These are phyloP conservation scores for Cenchrus purpureus DNA, from an alignment of 176 grass and related monocot genomes.

Conservation along the genomic window DNA sequence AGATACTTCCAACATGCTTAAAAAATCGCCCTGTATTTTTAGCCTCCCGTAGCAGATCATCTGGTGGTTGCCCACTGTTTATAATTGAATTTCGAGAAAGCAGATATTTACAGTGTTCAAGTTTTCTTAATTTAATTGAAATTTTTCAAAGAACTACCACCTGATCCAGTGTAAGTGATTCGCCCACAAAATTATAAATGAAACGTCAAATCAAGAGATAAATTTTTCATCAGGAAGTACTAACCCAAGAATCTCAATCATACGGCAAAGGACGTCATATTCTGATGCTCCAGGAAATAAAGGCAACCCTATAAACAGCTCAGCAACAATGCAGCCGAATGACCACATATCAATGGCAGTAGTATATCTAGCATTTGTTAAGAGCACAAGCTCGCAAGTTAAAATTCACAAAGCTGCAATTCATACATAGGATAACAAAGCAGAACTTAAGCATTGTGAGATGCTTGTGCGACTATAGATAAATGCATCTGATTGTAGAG, in stretches of 20 bases:
- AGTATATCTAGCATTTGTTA: constrained; percentile 87
- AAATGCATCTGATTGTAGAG: constrained; percentile 23
- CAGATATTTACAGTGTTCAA: constrained; percentile 16
- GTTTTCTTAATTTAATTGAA: constrained; percentile 38
- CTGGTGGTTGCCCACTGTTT: constrained; percentile 83
- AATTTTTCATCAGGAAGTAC: constrained; percentile 35
- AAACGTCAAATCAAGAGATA: constrained; percentile 28
- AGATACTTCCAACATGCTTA: constrained; percentile 77
- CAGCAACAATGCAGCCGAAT: constrained; percentile 91
- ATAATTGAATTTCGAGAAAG: constrained; percentile 45
- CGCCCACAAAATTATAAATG: constrained; percentile 6
- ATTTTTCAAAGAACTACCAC: constrained; percentile 19
- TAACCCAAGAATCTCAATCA: constrained; percentile 91
- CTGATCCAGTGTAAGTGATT: constrained; percentile 24
- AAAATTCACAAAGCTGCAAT: constrained; percentile 34
- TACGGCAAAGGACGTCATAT: constrained; percentile 91
- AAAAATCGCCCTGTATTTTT: constrained; percentile 84
- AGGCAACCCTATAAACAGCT: constrained; percentile 93
- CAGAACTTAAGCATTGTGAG: constrained; percentile 20
- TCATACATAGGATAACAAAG: constrained; percentile 6
- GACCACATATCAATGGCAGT: constrained; percentile 99
- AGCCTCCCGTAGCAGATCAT: constrained; percentile 83
- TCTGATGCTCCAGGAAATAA: constrained; percentile 97
- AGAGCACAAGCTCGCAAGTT: constrained; percentile 49
- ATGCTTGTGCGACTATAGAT: constrained; percentile 28